A percentile compares a stretch with the other conserved stretches of the same genome.
Evolutionary conservation across 2,329 filamentous ascomycete species (phyloP).

Genomic region (Alternaria ventricosa): DNA sequence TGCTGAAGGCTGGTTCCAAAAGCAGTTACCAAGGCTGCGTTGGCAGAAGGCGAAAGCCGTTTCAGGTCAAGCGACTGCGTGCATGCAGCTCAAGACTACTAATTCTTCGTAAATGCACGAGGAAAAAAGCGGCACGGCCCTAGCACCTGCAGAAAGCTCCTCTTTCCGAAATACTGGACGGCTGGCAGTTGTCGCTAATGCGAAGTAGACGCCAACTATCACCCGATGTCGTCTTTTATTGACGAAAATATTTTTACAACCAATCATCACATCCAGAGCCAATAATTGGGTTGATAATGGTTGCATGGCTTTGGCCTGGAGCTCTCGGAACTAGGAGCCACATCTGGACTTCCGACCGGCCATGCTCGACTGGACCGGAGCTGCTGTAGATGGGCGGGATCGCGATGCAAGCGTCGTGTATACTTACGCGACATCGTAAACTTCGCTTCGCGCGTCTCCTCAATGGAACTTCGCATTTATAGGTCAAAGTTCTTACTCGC

Average conservation of each 20-base stretch:
- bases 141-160: conserved; percentile 21
- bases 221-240: conserved; percentile 13
- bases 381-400: conserved; percentile 21
- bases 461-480: neutral
- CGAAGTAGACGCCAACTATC: conserved; percentile 17
- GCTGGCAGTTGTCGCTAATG: conserved; percentile 31
- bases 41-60: conserved; percentile 10
- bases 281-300: conserved; percentile 21
- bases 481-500: neutral
- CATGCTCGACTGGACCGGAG: neutral
- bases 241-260: conserved; percentile 18
- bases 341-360: conserved; percentile 21
- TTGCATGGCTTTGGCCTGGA: conserved; percentile 10
- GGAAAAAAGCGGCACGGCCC: conserved; percentile 19
- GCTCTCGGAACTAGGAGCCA: conserved; percentile 17
- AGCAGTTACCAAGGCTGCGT: conserved; percentile 4
- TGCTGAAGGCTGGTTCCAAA: neutral
- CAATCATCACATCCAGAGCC: conserved; percentile 12
- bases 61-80: conserved; percentile 18
- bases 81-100: conserved; percentile 14
- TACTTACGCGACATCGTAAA: conserved; percentile 5
- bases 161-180: conserved; percentile 25
- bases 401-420: conserved; percentile 4
- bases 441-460: neutral
- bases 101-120: conserved; percentile 8